Evolutionary conservation across 192 early-diverging fungal genomes (phyloP), one percentile per base, ranked within the genome.

Genomic region (Gamsiella multidivaricata): DNA sequence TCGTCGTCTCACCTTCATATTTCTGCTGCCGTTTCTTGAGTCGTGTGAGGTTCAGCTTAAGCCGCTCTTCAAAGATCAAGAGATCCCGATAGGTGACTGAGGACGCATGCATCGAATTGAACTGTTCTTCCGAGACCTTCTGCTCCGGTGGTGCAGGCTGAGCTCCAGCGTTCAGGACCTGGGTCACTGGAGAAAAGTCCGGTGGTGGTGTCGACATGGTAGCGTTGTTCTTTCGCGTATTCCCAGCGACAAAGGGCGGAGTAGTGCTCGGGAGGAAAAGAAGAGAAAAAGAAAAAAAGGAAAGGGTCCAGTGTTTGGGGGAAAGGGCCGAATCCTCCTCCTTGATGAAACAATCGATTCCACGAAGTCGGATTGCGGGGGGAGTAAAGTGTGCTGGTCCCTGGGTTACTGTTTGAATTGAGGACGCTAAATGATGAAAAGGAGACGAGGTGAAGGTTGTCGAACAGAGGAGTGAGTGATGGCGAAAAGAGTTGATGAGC

Each of bases 61-160:
- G 82, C 41, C 93, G 81, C 72, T 94, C 93, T 58, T 94, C 93
- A 73, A 94, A 94, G 43, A 93, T 90, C 36, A 93, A 85, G 52
- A 91, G 86, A 82, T 94, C 93, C 58, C 90, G 84, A 71, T 88
- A 94, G 11, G 83, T 82, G 25, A 79, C 80, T 17, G 82, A 78
- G 11, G 74, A 78, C 20, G 74, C 74, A 58, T 78, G 74, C 28
- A 69, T 14, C 29, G 3, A 59, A 34, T 68, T 78, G 66, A 78
- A 78, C 46, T 78, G 74, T 34, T 78, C 74, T 14, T 62, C 74
- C 5, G 65, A 63, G 6, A 78, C 74, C 47, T 53, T 69, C 41
- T 82, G 69, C 46, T 79, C 62, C 20, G 60, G 46, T 43, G 42
- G 56, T 18, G 49, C 26, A 6, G 69, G 52, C 39, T 61, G 37